These are phyloP conservation scores for Coemansia sp. DNA, from an alignment of 192 early-diverging fungal genomes.

Conservation along the genomic window DNA sequence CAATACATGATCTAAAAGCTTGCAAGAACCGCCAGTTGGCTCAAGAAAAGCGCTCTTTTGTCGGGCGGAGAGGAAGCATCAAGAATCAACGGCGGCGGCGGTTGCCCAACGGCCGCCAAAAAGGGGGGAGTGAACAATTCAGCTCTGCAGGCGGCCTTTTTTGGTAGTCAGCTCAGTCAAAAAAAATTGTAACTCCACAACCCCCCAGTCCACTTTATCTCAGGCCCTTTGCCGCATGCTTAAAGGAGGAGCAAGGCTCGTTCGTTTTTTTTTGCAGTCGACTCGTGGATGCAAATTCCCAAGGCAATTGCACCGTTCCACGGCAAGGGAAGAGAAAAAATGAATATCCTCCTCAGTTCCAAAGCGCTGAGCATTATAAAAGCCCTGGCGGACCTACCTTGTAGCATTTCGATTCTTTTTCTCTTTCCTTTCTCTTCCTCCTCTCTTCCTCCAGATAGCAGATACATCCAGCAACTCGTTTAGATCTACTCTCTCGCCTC, in stretches of 20 bases:
- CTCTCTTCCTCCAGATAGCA: not conserved
- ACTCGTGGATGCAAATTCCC: not conserved
- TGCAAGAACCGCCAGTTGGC: no score
- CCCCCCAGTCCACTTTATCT: constrained; percentile 9
- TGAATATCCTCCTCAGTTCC: not conserved
- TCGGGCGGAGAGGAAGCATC: not conserved
- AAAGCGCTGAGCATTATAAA: not conserved
- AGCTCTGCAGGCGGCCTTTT: constrained; percentile 5
- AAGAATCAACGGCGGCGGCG: not conserved
- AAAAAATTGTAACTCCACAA: constrained; percentile 9
- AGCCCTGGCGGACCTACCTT: not conserved
- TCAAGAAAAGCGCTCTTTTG: not conserved
- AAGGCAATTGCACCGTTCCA: not conserved
- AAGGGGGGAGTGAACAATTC: constrained; percentile 5
- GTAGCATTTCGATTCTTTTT: not conserved
- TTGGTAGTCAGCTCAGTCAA: constrained; percentile 1
- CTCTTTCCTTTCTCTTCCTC: not conserved
- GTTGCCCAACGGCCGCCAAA: not conserved
- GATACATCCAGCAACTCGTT: not conserved
- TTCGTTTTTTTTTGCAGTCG: not conserved
- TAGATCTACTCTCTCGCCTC: not conserved
- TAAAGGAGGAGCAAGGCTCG: not conserved
- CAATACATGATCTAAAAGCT: no score
- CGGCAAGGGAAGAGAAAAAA: not conserved
- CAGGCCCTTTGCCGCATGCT: not conserved